phyloP scores from a whole-genome alignment of 805 yeast genomes.

The Candida xiaguanensis region DNA sequence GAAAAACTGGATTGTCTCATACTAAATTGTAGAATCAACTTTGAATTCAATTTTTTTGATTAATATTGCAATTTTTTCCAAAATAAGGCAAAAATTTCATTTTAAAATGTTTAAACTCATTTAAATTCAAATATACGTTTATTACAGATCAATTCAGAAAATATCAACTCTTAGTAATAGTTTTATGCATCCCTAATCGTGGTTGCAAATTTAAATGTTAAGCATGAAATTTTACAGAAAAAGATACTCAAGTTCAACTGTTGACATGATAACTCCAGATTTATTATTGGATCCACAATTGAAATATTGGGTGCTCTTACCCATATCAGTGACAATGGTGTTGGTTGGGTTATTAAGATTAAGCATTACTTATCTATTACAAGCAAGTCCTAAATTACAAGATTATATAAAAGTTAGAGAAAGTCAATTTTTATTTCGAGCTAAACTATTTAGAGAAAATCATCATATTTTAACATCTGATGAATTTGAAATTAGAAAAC shows the following conservation, averaged over 20 bases:
- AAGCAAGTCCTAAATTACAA: conserved; percentile 53
- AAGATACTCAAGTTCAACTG: neutral
- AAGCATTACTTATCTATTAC: conserved; percentile 58
- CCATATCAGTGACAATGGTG: conserved; percentile 87
- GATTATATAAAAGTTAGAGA: conserved; percentile 44
- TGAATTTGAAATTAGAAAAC: conserved; percentile 54
- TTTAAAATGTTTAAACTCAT: too few relatives aligned
- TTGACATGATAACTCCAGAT: conserved; percentile 20
- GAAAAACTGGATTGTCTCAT: too few relatives aligned
- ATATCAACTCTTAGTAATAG: too few relatives aligned
- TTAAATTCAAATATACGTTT: too few relatives aligned
- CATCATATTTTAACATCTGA: conserved; percentile 45
- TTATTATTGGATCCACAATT: conserved; percentile 71
- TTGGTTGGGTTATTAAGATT: conserved; percentile 78
- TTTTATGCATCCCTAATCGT: too few relatives aligned
- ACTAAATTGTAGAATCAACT: too few relatives aligned
- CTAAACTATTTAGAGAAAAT: conserved; percentile 53
- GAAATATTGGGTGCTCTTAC: conserved; percentile 86
- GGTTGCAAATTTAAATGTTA: too few relatives aligned
- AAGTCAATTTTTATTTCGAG: conserved; percentile 57
- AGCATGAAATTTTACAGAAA: too few relatives aligned
- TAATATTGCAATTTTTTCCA: too few relatives aligned
- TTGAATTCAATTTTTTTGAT: too few relatives aligned
- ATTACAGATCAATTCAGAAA: too few relatives aligned
- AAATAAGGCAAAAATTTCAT: too few relatives aligned